Evolutionary conservation across 2,329 filamentous ascomycete species (phyloP), one percentile per base, ranked within the genome.

Genomic region (Cordyceps tenuipes): DNA sequence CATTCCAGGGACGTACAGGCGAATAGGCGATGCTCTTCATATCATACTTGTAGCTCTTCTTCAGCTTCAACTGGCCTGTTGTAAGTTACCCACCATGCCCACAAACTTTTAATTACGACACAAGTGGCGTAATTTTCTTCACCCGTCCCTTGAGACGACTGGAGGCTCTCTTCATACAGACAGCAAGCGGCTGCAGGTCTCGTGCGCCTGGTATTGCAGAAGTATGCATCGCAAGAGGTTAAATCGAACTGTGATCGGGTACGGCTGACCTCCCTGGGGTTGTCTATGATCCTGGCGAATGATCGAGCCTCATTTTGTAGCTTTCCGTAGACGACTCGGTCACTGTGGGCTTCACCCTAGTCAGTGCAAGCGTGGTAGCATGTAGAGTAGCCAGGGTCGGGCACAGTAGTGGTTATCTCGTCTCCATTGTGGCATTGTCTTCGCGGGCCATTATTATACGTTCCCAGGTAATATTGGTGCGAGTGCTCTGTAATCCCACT

Each of bases 231-330:
- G 34, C 36, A 58, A 36, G 17, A 43, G 8, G n/a, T 36, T 51
- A 26, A 34, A 58, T 58, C 56, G 56, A 44, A 26, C 47, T 43
- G 23, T 51, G 48, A 51, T 58, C 56, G 56, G 47, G 46, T 8
- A 51, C 48, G 39, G 47, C 56, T 51, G 56, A 36, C 9, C 47
- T 43, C 23, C 47, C 47, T 34, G 39, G 56, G 56, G 56, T 58
- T 44, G n/a, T 44, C n/a, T 34, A 21, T 51, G 39, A 51, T 51
- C 56, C 56, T 44, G 39, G 56, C 47, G 56, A 58, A 58, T 51
- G 39, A 58, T 58, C 56, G 56, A 58, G 56, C 47, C 47, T 58
- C 56, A 58, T 51, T 36, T 23, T 58, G 56, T 47, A 51, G 56
- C 47, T 51, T 36, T 13, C 29, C 29, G 46, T 34, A 58, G 26